Base-by-base conservation (phyloP, 768 basidiomycete species). In the Mycena sanguinolenta region DNA sequence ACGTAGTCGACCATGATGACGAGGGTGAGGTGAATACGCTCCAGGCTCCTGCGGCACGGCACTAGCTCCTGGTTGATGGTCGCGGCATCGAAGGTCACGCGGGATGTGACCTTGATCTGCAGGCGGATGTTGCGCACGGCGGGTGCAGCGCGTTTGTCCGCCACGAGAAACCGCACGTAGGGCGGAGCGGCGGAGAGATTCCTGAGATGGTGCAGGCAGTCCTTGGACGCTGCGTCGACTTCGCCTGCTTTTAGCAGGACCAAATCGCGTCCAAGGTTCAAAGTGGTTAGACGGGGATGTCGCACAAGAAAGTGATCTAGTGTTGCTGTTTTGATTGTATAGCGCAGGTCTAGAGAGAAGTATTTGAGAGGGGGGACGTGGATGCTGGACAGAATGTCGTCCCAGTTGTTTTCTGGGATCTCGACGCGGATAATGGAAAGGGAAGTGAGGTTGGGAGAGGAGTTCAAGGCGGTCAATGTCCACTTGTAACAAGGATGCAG, bases 361-460 rank as follows among this genome's bases (percentile, higher is more conserved):
- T 61, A 17, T 34, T 63, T 13, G 17, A 71, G 70, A 7, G 70
- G 2, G 30, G 70, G 64, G 16, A 42, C 55, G 38, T 63, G 65
- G 16, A 67, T 62, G n/a, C n/a, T 58, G 32, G 60, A 39, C 17
- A 71, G 12, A 36, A 71, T 50, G 2, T 58, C 46, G 49, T 63
- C 70, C 60, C 66, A 72, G 62, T 38, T 67, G 8, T 38, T 17
- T 23, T 67, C 65, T 14, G 66, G 66, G n/a, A 67, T 68, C 13
- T 72, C 71, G 27, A 68, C 66, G 25, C 36, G 66, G 30, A 46
- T 32, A 21, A 72, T 58, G 38, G 71, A 72, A 23, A 72, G 62
- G 25, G 71, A 64, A 32, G 36, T 44, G n/a, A 71, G 63, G 16
- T 62, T 67, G 10, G 65, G 49, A n/a, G 70, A 58, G 4, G 44